phyloP scores from a whole-genome alignment of 2,329 filamentous ascomycete genomes.

The Fusarium tupiense region DNA sequence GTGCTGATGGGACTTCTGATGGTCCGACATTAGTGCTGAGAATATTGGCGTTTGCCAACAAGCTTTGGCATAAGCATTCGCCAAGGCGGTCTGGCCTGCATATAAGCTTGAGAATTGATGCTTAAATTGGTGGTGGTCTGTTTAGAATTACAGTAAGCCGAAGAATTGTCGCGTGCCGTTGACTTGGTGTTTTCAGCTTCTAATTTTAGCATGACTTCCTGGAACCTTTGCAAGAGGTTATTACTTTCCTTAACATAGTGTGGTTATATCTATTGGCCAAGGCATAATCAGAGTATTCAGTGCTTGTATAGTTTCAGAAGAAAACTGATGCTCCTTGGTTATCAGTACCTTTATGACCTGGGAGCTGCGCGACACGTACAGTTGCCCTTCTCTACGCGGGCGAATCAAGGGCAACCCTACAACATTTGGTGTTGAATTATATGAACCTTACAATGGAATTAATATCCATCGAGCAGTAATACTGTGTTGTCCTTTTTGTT shows the following conservation, averaged over 20 bases:
- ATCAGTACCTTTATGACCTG: not conserved
- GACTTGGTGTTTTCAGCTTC: not conserved
- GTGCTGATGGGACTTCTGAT: not conserved
- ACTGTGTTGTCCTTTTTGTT: not conserved
- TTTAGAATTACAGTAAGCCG: not conserved
- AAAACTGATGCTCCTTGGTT: fast-evolving
- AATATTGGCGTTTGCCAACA: not conserved
- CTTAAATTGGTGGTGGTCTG: not conserved
- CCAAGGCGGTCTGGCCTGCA: not conserved
- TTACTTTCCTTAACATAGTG: not conserved
- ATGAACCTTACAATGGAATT: too few relatives aligned
- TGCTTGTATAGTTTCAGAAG: not conserved
- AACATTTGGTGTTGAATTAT: not conserved
- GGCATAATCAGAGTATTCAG: too few relatives aligned
- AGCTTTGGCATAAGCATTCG: not conserved
- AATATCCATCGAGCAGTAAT: fast-evolving
- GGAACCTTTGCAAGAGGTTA: not conserved
- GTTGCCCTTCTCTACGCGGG: too few relatives aligned
- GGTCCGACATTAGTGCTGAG: not conserved
- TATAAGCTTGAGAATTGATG: not conserved
- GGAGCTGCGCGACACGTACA: not conserved
- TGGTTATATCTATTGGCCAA: fast-evolving
- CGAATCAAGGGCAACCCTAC: not conserved
- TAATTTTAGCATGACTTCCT: not conserved
- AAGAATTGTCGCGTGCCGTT: not conserved